phyloP scores from a whole-genome alignment of 768 basidiomycete species.

The Boletus rubescentipes region DNA sequence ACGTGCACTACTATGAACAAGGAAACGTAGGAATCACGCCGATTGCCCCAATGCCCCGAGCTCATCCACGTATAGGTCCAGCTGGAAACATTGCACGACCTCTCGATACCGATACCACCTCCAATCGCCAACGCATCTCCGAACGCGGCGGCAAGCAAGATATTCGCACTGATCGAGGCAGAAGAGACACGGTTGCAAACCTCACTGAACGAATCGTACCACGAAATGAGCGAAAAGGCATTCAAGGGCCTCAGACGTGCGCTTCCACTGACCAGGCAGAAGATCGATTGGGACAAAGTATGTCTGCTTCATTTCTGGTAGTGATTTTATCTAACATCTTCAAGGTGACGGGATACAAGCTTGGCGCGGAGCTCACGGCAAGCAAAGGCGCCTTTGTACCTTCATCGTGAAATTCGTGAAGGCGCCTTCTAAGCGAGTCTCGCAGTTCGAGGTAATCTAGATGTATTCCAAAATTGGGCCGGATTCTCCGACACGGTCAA shows the following conservation, averaged over 20 bases:
- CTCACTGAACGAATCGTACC: conserved; percentile 78
- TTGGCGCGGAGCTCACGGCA: conserved; percentile 73
- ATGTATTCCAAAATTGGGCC: not conserved
- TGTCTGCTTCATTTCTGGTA: conserved; percentile 6
- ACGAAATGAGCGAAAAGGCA: conserved; percentile 88
- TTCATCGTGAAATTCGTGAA: conserved; percentile 21
- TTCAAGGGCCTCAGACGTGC: conserved; percentile 91
- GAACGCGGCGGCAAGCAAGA: conserved; percentile 57
- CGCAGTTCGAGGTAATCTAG: not conserved
- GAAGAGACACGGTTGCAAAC: conserved; percentile 81
- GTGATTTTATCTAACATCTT: not conserved
- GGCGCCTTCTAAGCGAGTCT: no score
- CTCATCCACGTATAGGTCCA: conserved; percentile 63
- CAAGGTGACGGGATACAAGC: conserved; percentile 61
- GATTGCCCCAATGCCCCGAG: not conserved
- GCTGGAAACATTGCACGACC: conserved; percentile 70
- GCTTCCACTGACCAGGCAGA: conserved; percentile 88
- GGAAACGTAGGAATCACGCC: conserved; percentile 66
- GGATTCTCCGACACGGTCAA: not conserved
- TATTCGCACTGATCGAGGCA: conserved; percentile 76
- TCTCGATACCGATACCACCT: conserved; percentile 63
- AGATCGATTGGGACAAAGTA: conserved; percentile 96
- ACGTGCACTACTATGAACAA: conserved; percentile 97
- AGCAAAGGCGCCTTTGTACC: conserved; percentile 54
- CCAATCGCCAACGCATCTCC: conserved; percentile 54